Base-by-base conservation (phyloP, 2,329 filamentous ascomycete species). In the Colletotrichum abscissum region DNA sequence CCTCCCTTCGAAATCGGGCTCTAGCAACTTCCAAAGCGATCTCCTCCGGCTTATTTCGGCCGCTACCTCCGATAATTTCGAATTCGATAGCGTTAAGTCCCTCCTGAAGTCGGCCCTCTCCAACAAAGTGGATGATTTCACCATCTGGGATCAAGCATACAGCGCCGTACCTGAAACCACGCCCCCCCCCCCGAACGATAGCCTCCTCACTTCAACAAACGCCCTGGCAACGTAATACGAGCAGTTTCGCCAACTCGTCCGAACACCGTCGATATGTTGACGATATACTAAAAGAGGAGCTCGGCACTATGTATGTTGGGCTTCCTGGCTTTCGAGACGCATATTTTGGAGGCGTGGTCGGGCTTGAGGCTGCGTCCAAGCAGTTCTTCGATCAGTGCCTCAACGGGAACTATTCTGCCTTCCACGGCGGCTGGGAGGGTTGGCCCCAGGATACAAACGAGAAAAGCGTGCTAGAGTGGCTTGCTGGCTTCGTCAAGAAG, bases 121-220 rank as follows among this genome's bases (percentile, higher is more conserved):
- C 46, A 73, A 80, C 24, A 56, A 79, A 54, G 63, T 76, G 12
- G 77, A 80, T 64, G 75, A 81, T 75, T 58, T 76, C 24, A 65
- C 76, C 12, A 81, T 86, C 72, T 86, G 79, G 82, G 67, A 79
- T 57, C 78, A 80, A 77, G 80, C 83, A 67, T 82, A 84, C 74
- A 66, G 75, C 49, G 79, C 80, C 64, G 78, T 84, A 63, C 79
- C 79, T 67, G 79, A 84, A 78, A 79, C 79, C 24, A 82, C 81
- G n/a, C 81, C 77, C 38, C 35, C 35, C 69, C 79, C 76, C 35
- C 75, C n/a, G 72, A 73, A 69, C 74, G 49, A 75, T 76, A 69
- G 68, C 76, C 4, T 81, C 78, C 26, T 80, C 78, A 14, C n/a
- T 79, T 69, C 76, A 78, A 75, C 76, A 81, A 73, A 81, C 79